Evolutionary conservation across 2,329 filamentous ascomycete genomes (phyloP), one percentile per base, ranked within the genome.

Genomic region (Alternaria panax): DNA sequence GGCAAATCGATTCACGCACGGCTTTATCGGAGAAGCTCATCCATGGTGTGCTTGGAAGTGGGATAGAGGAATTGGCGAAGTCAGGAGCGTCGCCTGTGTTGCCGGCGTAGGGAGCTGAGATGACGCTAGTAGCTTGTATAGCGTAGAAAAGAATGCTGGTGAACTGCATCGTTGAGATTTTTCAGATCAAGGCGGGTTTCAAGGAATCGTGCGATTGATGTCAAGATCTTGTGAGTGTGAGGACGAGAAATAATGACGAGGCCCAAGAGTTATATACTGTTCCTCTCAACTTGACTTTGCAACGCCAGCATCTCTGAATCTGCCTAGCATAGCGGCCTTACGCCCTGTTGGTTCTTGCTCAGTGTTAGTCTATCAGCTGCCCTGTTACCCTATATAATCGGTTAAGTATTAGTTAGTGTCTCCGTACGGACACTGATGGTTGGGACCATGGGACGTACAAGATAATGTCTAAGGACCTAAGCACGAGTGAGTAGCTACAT

Each of bases 41-140:
- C 48, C 36, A 51, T 41, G 48, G 48, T 40, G 48, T 51, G 48
- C 28, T 30, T 18, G 48, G 2, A 11, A 36, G 48, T 51, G 48
- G 48, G 6, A 41, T 12, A 1, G 48, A 41, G 1, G 48, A 51
- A 7, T 51, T 51, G 0, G 2, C 32, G 2, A 51, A 40, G 36
- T 51, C 48, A 7, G 48, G 48, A 38, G 36, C 48, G 2, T 20
- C 34, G 34, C 34, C 36, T 27, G n/a, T 14, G 25, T 41, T 32
- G 25, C 24, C 36, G 7, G 25, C 48, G 36, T 41, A 3, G 36
- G 48, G 48, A 51, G 48, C 48, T 42, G 48, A 3, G 12, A 51
- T n/a, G 25, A 51, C 48, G 36, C 48, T 36, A 18, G 34, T 12
- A 41, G 48, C 48, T 8, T 41, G 22, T 7, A 27, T 14, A 16